Percentiles rank a stretch among this genome's conserved stretches.
These are phyloP conservation scores for Begonia loranthoides DNA, from an alignment of 306 rosid genomes.

Conservation along the genomic window DNA sequence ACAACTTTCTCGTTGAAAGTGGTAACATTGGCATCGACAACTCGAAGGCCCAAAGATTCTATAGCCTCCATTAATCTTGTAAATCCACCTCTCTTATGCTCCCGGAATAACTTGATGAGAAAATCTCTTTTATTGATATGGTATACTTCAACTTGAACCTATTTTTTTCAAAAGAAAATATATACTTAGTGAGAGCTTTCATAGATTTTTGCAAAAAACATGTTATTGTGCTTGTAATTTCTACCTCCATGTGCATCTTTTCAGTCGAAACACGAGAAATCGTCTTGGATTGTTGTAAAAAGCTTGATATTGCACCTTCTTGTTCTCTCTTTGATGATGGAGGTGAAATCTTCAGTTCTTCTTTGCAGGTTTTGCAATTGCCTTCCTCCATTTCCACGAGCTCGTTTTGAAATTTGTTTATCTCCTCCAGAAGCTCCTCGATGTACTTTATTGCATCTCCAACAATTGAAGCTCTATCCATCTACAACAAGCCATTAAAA, in stretches of 20 bases:
- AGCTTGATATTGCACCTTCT: constrained; percentile 12
- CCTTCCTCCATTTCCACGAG: constrained; percentile 33
- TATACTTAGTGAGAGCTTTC: background rate
- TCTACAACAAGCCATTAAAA: constrained; percentile 27
- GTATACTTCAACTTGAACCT: constrained; percentile 57
- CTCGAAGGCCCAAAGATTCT: constrained; percentile 52
- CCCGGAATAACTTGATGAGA: constrained; percentile 34
- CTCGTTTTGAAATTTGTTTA: constrained; percentile 34
- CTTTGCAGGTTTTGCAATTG: constrained; percentile 15
- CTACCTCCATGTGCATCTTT: constrained; percentile 27
- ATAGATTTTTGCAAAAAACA: background rate
- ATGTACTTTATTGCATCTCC: constrained; percentile 61
- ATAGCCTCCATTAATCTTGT: constrained; percentile 51
- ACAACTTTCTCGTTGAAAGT: constrained; percentile 31
- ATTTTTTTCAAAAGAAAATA: background rate
- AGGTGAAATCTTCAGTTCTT: constrained; percentile 8
- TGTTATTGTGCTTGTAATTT: background rate
- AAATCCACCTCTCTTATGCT: constrained; percentile 39
- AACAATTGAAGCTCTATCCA: constrained; percentile 57
- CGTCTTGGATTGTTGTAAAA: constrained; percentile 12
- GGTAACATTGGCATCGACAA: constrained; percentile 41
- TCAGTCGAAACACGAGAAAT: background rate
- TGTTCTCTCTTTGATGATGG: constrained; percentile 7
- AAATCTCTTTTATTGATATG: constrained; percentile 30
- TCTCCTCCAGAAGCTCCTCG: constrained; percentile 38